Evolutionary conservation across 306 rosid species (phyloP), one percentile per base, ranked within the genome.

Genomic region (Dryas drummondii): DNA sequence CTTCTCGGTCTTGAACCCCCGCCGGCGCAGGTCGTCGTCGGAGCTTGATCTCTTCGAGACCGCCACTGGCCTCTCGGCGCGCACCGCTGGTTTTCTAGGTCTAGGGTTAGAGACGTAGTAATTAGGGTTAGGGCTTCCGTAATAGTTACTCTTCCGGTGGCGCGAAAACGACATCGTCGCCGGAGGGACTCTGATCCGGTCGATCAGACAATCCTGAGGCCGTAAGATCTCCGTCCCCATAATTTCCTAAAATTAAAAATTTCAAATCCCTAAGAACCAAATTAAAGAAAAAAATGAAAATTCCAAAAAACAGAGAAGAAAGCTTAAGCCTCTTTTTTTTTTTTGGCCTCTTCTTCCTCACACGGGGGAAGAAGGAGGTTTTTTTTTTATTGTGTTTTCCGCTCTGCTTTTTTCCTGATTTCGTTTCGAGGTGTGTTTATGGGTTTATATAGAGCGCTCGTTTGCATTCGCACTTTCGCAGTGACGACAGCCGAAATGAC

Each of bases 221-320:
- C 90, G 69, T 46, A 94, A 74, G 67, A 94, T 78, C 84, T 90
- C 97, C 2, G 97, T 94, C 26, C 90, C 99, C 99, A 94, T 94
- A 59, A 16, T 68, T 41, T 1, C 56, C 15, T 41, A 75, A 63
- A 41, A 3, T 12, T 14, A 32, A 56, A 62, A 55, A 1, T 12
- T 6, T n/a, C 64, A 78, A 81, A 56, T 4, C 32, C n/a, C 62
- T 4, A 42, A 47, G 17, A 19, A 27, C 1, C 4, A 62, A 70
- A 47, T 0, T 32, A 32, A 32, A 32, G 37, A 32, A 4, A 9
- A 66, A 10, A 58, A 1, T 2, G 7, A 9, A 9, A 45, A 53
- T 7, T 4, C 22, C 7, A 27, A 65, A 19, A 16, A 42, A 11
- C 27, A 48, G 5, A 12, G 32, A 46, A 13, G 16, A 2, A 49